Evolutionary conservation across 495 filamentous ascomycete species (phyloP), one percentile per base, ranked within the genome.

Genomic region (Zalerion maritima): DNA sequence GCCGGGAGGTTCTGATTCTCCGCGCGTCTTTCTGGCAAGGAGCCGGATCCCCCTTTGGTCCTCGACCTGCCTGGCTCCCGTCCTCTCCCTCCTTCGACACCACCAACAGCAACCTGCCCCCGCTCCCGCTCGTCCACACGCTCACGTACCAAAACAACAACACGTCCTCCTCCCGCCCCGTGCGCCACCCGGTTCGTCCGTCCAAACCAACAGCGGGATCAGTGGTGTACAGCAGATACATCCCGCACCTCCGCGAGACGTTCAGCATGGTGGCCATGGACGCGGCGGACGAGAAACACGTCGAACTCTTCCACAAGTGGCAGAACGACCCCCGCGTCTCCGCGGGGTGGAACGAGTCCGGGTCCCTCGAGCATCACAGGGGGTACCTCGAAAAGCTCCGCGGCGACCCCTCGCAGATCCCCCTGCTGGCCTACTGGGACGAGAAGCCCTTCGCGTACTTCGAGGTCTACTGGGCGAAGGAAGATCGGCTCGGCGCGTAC

Each of bases 401-500:
- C 37, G 61, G 63, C 15, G 73, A 80, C 32, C 69, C 70, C 3
- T 73, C 77, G 38, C 63, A 69, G 25, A 49, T 78, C 5, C 64
- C 68, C 24, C 45, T 80, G 33, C 58, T 80, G 35, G 75, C 67
- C 0, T 52, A 62, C 1, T 80, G 77, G 32, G 58, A 78, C 16
- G 69, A 72, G 12, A 57, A 50, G 17, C 54, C 46, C 5, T 80
- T 80, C 46, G 69, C 73, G 0, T 78, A 78, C 35, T 78, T 72
- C 41, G 75, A 80, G 50, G 51, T 78, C 2, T 80, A 80, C 45
- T 80, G 75, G 75, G 69, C 64, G 11, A 75, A 76, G 64, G 75
- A 80, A 45, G 71, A 80, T 36, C 62, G 66, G 32, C 65, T 75
- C 20, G 72, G 73, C 21, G 69, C 72, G 2, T 72, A 78, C 50